Evolutionary conservation across 768 basidiomycete genomes (phyloP).

Genomic region (Boletus insuetus): DNA sequence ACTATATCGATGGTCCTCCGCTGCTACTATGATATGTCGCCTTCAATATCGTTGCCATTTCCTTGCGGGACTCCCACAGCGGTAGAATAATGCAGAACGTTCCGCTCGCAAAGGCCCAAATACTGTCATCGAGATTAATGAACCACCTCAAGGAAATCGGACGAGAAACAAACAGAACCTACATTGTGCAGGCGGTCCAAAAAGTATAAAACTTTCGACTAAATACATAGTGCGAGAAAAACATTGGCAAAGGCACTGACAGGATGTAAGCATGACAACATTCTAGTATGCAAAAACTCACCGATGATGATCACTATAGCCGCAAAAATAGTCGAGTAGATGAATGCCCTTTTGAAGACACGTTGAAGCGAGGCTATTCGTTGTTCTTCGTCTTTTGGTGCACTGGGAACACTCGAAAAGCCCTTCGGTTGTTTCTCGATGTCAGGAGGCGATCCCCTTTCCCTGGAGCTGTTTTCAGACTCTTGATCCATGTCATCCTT

Average conservation of each 20-base stretch:
- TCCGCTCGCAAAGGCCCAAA: slow-evolving; percentile 37
- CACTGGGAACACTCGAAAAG: not conserved
- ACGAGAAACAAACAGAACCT: slow-evolving; percentile 4
- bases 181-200: slow-evolving; percentile 41
- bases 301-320: slow-evolving; percentile 36
- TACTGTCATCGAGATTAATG: slow-evolving; percentile 21
- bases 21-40: slow-evolving; percentile 9
- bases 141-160: not conserved
- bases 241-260: slow-evolving; percentile 38
- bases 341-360: slow-evolving; percentile 33
- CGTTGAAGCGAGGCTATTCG: slow-evolving; percentile 20
- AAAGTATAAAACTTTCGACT: slow-evolving; percentile 36
- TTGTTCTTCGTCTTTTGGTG: slow-evolving; percentile 3
- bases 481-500: not conserved
- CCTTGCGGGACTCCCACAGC: slow-evolving; percentile 35
- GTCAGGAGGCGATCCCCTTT: not conserved
- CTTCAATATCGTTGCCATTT: slow-evolving; percentile 28
- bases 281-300: slow-evolving; percentile 1
- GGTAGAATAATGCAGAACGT: slow-evolving; percentile 38
- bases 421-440: slow-evolving; percentile 14
- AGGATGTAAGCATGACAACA: not conserved
- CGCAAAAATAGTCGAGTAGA: slow-evolving; percentile 34
- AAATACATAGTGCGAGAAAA: slow-evolving; percentile 38
- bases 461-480: not conserved
- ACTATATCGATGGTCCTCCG: not conserved